Percentiles rank a stretch among this genome's conserved stretches.
Evolutionary conservation across 768 basidiomycete species (phyloP).

Genomic region (Xerocomellus chrysenteron): DNA sequence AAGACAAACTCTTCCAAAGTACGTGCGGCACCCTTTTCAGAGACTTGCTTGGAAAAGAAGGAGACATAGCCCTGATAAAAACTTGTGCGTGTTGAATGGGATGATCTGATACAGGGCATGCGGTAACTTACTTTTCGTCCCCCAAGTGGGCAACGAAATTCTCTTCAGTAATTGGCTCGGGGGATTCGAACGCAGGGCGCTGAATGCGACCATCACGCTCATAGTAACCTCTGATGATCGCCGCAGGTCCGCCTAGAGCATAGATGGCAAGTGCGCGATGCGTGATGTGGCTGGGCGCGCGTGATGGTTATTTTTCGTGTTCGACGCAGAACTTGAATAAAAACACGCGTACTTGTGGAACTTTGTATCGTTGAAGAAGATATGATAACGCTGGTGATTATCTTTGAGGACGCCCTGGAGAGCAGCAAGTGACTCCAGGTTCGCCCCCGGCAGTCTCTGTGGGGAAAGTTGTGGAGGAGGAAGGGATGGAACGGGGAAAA

Average conservation of each 20-base stretch:
- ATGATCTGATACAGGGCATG: not conserved
- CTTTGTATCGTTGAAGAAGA: slow-evolving; percentile 44
- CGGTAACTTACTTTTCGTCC: slow-evolving; percentile 24
- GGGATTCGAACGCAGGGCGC: slow-evolving; percentile 24
- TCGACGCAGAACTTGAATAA: not conserved
- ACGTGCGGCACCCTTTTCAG: slow-evolving; percentile 12
- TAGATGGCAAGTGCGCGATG: slow-evolving; percentile 32
- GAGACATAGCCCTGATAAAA: slow-evolving; percentile 26
- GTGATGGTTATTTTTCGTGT: not conserved
- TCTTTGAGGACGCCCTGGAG: slow-evolving; percentile 42
- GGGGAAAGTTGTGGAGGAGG: slow-evolving; percentile 27
- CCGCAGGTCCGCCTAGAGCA: slow-evolving; percentile 24
- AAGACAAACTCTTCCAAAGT: slow-evolving; percentile 32
- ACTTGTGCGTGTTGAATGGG: slow-evolving; percentile 4
- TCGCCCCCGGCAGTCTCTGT: slow-evolving; percentile 29
- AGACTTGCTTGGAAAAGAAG: slow-evolving; percentile 24
- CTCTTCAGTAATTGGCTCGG: slow-evolving; percentile 21
- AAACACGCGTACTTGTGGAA: slow-evolving; percentile 50
- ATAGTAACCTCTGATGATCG: slow-evolving; percentile 28
- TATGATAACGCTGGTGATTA: slow-evolving; percentile 47
- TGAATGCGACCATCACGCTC: slow-evolving; percentile 19
- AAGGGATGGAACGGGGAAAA: slow-evolving; percentile 27
- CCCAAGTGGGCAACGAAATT: slow-evolving; percentile 27
- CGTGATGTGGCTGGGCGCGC: slow-evolving; percentile 23
- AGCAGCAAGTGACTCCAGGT: slow-evolving; percentile 18